Base-by-base conservation (phyloP, 495 filamentous ascomycete species). In the Xylaria grammica region DNA sequence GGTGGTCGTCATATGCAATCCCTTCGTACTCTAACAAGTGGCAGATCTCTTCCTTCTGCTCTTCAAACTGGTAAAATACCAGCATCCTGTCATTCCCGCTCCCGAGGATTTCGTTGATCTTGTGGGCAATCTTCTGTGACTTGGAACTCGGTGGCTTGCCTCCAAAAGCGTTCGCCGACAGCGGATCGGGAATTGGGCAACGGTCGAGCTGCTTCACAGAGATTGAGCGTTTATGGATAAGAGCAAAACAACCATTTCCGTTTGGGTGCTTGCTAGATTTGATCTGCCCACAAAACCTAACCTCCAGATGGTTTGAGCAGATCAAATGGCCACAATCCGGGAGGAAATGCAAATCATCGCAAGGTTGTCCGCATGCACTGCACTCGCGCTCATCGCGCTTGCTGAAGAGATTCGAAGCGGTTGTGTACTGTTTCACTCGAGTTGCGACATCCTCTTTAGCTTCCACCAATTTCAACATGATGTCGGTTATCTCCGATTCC, bases 291-390 rank as follows among this genome's bases (percentile, higher is more conserved):
- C 71, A 74, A 20, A 40, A 19, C 5, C 19, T 27, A 1, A 15
- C 46, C 2, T 32, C 26, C 5, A 70, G 61, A 52, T 85, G 85
- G 0, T 45, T 13, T n/a, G 59, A 20, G 63, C 85, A 87, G 38
- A 86, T 64, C 5, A 74, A 42, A 53, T 87, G 85, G 8, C 85
- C 85, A 63, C 85, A 87, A 11, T 72, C 72, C 6, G 75, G 71
- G 24, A 85, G 67, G 20, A 86, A 61, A 30, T 65, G 70, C 10
- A 82, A 51, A 0, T 73, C 56, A 0, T 69, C 42, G 27, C 46
- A 34, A 13, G 49, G 24, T 13, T 60, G 53, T 1, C 58, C 57
- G 65, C 81, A 83, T 22, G 49, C 32, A 49, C 73, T 52, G 52
- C 81, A 83, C 17, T 30, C 4, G 7, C 65, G 51, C 3, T 49